Evolutionary conservation across 371 early-diverging fungal species (phyloP).

Genomic region (Phascolomyces articulosus): DNA sequence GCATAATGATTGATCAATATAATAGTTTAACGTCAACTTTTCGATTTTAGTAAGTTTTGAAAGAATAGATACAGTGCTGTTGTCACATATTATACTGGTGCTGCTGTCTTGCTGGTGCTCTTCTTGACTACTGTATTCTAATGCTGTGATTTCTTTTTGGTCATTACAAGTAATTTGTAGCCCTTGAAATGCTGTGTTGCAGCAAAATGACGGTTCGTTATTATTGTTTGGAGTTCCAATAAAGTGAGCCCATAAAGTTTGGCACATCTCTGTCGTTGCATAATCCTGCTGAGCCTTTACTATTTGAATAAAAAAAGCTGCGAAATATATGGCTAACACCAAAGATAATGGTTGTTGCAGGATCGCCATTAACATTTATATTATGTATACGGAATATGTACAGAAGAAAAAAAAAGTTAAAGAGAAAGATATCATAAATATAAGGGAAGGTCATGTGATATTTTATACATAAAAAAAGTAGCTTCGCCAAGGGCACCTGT

Average conservation of each 20-base stretch:
- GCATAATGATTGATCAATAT: constrained; percentile 7
- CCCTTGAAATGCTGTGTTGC: neutral
- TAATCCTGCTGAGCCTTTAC: neutral
- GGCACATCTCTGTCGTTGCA: neutral
- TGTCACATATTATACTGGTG: neutral
- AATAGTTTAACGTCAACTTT: constrained; percentile 10
- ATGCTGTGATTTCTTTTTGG: neutral
- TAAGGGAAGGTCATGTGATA: neutral
- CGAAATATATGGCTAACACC: neutral
- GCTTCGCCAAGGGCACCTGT: neutral
- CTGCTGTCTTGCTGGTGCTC: neutral
- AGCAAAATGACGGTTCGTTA: neutral
- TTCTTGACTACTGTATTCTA: neutral
- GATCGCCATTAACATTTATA: neutral
- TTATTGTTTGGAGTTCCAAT: neutral
- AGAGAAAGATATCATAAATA: neutral
- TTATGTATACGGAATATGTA: neutral
- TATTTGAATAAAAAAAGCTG: neutral
- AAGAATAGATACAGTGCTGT: neutral
- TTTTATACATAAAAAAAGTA: neutral
- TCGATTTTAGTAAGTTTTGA: neutral
- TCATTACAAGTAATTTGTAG: neutral
- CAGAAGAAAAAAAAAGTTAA: neutral
- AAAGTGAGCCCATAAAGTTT: neutral
- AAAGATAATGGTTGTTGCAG: neutral